Percentiles rank a stretch among this genome's conserved stretches.
Conservation (phyloP, 148 eudicot genomes). For the Polygonum maritimum region DNA sequence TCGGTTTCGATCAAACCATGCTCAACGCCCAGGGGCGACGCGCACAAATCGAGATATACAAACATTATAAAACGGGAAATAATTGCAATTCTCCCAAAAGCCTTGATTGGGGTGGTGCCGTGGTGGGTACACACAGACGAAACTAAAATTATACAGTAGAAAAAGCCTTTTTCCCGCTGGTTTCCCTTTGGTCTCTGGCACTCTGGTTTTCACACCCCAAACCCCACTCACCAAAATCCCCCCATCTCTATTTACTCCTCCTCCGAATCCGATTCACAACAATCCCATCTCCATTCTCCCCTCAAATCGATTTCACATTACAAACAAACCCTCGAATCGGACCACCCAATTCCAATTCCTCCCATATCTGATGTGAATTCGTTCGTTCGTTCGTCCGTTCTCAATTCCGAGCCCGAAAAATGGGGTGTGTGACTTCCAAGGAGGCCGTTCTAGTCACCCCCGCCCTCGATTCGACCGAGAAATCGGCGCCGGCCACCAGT, state of each 20-base stretch:
- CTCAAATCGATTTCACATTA: background rate
- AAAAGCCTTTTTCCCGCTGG: background rate
- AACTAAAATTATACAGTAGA: background rate
- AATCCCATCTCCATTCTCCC: background rate
- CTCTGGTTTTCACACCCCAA: background rate
- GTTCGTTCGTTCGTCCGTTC: background rate
- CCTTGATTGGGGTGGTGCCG: background rate
- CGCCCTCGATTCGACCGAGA: conserved; percentile 33
- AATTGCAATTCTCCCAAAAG: background rate
- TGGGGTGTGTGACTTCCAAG: conserved; percentile 97
- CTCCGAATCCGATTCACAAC: background rate
- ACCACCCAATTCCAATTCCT: background rate
- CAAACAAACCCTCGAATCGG: background rate
- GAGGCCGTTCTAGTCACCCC: conserved; percentile 84
- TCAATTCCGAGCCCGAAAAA: conserved; percentile 10
- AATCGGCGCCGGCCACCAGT: conserved; percentile 5
- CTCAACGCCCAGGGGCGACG: background rate
- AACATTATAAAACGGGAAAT: background rate
- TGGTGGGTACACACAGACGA: background rate
- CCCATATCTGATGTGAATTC: conserved; percentile 16
- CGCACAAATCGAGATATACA: background rate
- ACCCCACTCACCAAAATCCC: background rate
- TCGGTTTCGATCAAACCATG: too few relatives aligned
- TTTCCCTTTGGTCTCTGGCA: background rate
- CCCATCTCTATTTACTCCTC: background rate